phyloP scores from a whole-genome alignment of 495 filamentous ascomycete species.

The Talaromyces borbonicus region DNA sequence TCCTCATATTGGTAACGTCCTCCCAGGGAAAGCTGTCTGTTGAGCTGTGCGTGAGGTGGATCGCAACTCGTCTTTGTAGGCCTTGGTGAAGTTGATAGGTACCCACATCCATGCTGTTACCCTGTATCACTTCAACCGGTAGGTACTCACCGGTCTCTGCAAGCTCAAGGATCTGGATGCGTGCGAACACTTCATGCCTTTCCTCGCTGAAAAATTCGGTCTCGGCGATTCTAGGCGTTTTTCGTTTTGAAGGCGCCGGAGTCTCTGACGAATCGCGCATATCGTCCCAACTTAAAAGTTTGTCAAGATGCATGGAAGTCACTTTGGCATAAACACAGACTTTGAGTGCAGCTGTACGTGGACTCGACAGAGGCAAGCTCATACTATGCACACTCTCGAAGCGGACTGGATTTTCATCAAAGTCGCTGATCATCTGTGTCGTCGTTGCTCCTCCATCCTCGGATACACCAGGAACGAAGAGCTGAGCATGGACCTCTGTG shows the following conservation, averaged over 20 bases:
- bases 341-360: slow-evolving; percentile 63
- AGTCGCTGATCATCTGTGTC: slow-evolving; percentile 87
- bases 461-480: slow-evolving; percentile 87
- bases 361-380: slow-evolving; percentile 84
- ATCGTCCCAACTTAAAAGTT: slow-evolving; percentile 97
- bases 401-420: slow-evolving; percentile 87
- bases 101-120: slow-evolving; percentile 67
- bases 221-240: slow-evolving; percentile 71
- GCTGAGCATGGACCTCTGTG: slow-evolving; percentile 88
- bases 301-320: slow-evolving; percentile 90
- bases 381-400: slow-evolving; percentile 99
- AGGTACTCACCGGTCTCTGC: slow-evolving; percentile 84
- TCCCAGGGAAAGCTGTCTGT: slow-evolving; percentile 81
- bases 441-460: slow-evolving; percentile 89
- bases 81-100: slow-evolving; percentile 94
- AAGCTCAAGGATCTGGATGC: slow-evolving; percentile 80
- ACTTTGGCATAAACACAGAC: slow-evolving; percentile 93
- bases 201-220: slow-evolving; percentile 88
- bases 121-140: slow-evolving; percentile 87
- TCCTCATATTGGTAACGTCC: slow-evolving; percentile 61
- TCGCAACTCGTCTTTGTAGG: slow-evolving; percentile 76
- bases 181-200: slow-evolving; percentile 83
- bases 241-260: slow-evolving; percentile 44
- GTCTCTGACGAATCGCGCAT: slow-evolving; percentile 61
- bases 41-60: slow-evolving; percentile 82